Evolutionary conservation across 1,284 basidiomycete genomes (phyloP).

Genomic region (Sporisorium scitamineum): DNA sequence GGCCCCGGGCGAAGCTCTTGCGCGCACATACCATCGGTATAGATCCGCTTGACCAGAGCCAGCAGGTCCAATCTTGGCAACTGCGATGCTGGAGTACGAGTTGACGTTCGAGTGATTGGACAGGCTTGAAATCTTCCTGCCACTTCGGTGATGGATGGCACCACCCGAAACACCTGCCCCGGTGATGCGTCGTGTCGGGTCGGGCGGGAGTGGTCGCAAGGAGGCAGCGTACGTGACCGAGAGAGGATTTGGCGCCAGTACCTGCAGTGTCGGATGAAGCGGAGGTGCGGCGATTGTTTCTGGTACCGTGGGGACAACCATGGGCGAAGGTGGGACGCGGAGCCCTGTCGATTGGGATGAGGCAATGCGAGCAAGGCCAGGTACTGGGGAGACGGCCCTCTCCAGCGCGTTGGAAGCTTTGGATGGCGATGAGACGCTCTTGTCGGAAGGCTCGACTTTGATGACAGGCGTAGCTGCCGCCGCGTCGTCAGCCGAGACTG

Average conservation of each 20-base stretch:
- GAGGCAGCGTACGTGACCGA: constrained; percentile 67
- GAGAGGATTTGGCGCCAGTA: constrained; percentile 64
- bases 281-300: constrained; percentile 34
- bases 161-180: constrained; percentile 63
- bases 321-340: constrained; percentile 44
- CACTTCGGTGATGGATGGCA: constrained; percentile 61
- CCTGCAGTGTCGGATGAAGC: constrained; percentile 61
- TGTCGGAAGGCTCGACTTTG: constrained; percentile 22
- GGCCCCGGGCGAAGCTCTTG: constrained; percentile 61
- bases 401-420: constrained; percentile 23
- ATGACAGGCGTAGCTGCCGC: constrained; percentile 10
- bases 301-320: constrained; percentile 24
- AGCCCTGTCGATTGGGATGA: constrained; percentile 25
- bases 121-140: constrained; percentile 41
- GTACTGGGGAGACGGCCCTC: constrained; percentile 38
- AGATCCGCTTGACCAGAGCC: constrained; percentile 60
- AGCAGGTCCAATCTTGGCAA: constrained; percentile 52
- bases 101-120: constrained; percentile 33
- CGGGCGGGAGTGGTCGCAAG: constrained; percentile 64
- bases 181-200: constrained; percentile 64
- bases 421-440: constrained; percentile 15
- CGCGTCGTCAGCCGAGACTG: not conserved
- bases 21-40: constrained; percentile 64
- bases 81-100: constrained; percentile 43
- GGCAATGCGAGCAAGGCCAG: constrained; percentile 35